Evolutionary conservation across 208 protist species (phyloP).

Genomic region (Trypanosoma caninum): DNA sequence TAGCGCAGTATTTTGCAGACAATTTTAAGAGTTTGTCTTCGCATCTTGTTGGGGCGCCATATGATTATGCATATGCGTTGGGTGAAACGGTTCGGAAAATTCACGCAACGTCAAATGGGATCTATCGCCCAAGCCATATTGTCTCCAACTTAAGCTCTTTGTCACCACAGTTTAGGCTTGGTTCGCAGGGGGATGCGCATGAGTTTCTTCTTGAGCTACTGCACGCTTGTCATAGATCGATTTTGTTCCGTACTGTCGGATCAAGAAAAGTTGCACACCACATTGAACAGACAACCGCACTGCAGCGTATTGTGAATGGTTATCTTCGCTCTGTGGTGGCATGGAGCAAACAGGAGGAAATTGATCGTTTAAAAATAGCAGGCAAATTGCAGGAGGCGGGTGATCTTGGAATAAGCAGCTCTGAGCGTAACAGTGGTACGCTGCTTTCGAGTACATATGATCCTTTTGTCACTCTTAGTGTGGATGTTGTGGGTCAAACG

Average conservation of each 20-base stretch:
- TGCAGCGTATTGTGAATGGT: conserved; percentile 77
- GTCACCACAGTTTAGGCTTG: conserved; percentile 71
- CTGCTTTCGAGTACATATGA: conserved; percentile 87
- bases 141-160: conserved; percentile 59
- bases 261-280: conserved; percentile 57
- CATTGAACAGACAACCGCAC: conserved; percentile 69
- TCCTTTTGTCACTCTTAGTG: conserved; percentile 73
- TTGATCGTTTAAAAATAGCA: conserved; percentile 54
- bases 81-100: conserved; percentile 72
- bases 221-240: conserved; percentile 66
- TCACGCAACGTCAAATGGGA: conserved; percentile 31
- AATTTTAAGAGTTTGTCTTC: conserved; percentile 54
- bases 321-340: conserved; percentile 83
- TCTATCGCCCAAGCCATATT: conserved; percentile 55
- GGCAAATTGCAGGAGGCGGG: conserved; percentile 73
- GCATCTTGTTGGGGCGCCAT: conserved; percentile 45
- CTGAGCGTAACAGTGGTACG: conserved; percentile 19
- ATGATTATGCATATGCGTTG: conserved; percentile 84
- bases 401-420: conserved; percentile 58
- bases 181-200: conserved; percentile 89
- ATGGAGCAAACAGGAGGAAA: conserved; percentile 77
- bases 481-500: conserved; percentile 65
- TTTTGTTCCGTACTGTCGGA: conserved; percentile 74
- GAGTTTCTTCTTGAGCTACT: conserved; percentile 88
- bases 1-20: conserved; percentile 80